These are phyloP conservation scores for Populus hybrid DNA, from an alignment of 441 rosid species.

Conservation along the genomic window DNA sequence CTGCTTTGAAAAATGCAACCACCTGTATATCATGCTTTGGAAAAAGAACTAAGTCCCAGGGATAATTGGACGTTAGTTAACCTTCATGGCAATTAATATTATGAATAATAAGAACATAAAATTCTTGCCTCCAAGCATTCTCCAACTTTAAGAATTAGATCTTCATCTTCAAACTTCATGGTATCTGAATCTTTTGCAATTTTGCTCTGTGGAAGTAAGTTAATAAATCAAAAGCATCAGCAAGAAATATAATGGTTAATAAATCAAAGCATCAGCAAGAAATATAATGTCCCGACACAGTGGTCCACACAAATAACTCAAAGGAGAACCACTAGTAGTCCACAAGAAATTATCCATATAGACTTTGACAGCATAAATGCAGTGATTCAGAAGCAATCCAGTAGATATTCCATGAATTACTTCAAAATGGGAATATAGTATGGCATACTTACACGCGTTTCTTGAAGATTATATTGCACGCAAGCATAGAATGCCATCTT, in stretches of 20 bases:
- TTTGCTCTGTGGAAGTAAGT: conserved; percentile 52
- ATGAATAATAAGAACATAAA: conserved; percentile 17
- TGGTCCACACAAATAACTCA: neutral
- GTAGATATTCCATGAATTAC: neutral
- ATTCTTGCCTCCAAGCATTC: conserved; percentile 90
- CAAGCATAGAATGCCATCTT: conserved; percentile 88
- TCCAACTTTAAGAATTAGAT: conserved; percentile 86
- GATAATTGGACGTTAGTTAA: neutral
- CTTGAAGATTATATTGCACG: conserved; percentile 83
- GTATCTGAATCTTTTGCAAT: conserved; percentile 75
- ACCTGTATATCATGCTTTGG: neutral
- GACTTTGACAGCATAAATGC: conserved; percentile 1
- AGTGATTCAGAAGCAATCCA: conserved; percentile 3
- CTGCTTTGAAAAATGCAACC: neutral
- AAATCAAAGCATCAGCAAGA: neutral
- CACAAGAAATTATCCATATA: neutral
- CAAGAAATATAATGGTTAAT: neutral
- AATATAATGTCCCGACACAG: neutral
- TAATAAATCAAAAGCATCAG: conserved; percentile 7
- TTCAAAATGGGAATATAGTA: conserved; percentile 6
- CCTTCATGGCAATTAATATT: conserved; percentile 4
- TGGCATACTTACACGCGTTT: conserved; percentile 75
- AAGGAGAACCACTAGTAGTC: neutral
- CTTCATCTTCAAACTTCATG: conserved; percentile 64
- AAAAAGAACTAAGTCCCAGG: neutral